These are phyloP conservation scores for Dictyostelium intermedium DNA, from an alignment of 78 protist genomes.

Conservation along the genomic window DNA sequence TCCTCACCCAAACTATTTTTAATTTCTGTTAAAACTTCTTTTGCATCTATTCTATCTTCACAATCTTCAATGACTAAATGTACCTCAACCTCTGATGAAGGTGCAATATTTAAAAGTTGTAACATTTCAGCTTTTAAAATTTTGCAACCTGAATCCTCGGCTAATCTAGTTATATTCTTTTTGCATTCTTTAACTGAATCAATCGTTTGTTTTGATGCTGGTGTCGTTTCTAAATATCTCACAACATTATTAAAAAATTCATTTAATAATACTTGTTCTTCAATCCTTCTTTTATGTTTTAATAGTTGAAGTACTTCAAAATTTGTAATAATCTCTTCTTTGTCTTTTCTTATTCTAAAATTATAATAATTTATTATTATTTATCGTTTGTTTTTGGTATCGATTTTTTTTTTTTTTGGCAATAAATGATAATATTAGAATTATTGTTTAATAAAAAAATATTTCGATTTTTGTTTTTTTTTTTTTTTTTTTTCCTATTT, in stretches of 20 bases:
- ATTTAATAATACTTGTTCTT: constrained; percentile 47
- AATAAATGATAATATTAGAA: not conserved
- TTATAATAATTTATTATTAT: not conserved
- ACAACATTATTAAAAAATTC: constrained; percentile 22
- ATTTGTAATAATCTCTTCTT: constrained; percentile 57
- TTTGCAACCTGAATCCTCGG: not conserved
- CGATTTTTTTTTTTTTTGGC: not conserved
- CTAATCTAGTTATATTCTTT: not conserved
- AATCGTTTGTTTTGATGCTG: constrained; percentile 27
- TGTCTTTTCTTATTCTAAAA: constrained; percentile 10
- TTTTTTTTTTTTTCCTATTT: not conserved
- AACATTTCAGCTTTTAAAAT: constrained; percentile 31
- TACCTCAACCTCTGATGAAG: constrained; percentile 62
- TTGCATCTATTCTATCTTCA: constrained; percentile 23
- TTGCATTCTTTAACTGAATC: not conserved
- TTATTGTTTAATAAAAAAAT: too few species aligned
- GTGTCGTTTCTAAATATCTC: constrained; percentile 25
- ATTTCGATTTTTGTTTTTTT: not conserved
- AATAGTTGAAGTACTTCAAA: constrained; percentile 54
- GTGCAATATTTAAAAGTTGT: constrained; percentile 59
- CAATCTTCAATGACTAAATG: constrained; percentile 62
- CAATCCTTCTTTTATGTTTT: constrained; percentile 41
- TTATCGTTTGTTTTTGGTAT: not conserved
- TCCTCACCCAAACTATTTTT: not conserved
- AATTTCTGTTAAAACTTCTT: not conserved